Evolutionary conservation across 192 early-diverging fungal genomes (phyloP).

Genomic region (Entomortierella lignicola): DNA sequence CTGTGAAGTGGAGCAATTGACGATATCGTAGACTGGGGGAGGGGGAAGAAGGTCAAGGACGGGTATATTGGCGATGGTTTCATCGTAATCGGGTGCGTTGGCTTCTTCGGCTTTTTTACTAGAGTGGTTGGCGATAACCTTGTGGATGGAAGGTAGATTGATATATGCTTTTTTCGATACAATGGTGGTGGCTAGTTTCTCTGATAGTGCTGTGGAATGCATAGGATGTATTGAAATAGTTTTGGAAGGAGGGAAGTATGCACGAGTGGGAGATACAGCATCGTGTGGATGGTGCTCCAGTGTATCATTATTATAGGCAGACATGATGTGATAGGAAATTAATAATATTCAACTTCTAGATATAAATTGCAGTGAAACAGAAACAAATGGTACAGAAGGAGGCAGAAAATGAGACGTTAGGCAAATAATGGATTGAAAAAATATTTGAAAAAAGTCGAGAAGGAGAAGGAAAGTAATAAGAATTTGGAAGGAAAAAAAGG

Average conservation of each 20-base stretch:
- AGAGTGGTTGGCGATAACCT: conserved; percentile 32
- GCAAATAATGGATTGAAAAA: no score
- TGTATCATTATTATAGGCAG: conserved; percentile 16
- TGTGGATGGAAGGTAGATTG: conserved; percentile 47
- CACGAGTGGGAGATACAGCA: conserved; percentile 18
- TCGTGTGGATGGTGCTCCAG: conserved; percentile 21
- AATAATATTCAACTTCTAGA: no score
- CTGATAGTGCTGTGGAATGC: conserved; percentile 13
- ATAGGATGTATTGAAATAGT: conserved; percentile 3
- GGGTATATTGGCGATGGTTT: conserved; percentile 45
- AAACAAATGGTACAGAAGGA: no score
- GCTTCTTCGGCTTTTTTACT: conserved; percentile 18
- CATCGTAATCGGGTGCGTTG: conserved; percentile 37
- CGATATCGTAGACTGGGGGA: conserved; percentile 58
- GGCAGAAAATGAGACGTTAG: no score
- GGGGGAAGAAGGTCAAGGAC: conserved; percentile 46
- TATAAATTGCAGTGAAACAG: no score
- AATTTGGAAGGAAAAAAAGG: background rate
- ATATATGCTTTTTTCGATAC: conserved; percentile 41
- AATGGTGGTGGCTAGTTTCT: conserved; percentile 20
- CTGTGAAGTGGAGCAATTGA: conserved; percentile 56
- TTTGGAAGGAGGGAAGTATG: conserved; percentile 35
- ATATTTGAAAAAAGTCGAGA: no score
- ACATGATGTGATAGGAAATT: conserved; percentile 9
- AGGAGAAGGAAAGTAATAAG: background rate